Base-by-base conservation (phyloP, 192 early-diverging fungal genomes). In the Linnemannia elongata region DNA sequence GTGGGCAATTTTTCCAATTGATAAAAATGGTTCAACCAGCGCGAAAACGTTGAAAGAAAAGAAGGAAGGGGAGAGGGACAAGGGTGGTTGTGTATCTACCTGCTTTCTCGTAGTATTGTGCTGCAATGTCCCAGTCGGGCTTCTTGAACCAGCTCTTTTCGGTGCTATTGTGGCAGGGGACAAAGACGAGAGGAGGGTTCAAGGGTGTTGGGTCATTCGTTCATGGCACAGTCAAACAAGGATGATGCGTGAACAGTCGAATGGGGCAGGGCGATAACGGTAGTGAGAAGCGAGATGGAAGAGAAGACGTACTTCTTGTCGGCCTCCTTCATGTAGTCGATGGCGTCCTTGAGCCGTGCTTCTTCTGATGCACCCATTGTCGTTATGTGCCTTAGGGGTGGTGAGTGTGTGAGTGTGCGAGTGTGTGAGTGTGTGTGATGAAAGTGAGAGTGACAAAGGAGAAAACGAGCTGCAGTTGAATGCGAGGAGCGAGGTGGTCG, bases 51-150 rank as follows among this genome's bases (percentile, higher is more conserved):
- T 38, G 12, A 15, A 6, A n/a, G 33, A 7, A 27, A n/a, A 33
- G 30, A 38, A 6, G 27, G 33, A 45, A 33, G 57, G 75, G 42
- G 6, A 17, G 33, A 30, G 33, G 7, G 27, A 9, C 20, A 44
- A 57, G 70, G 45, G 22, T 66, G 42, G 57, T 49, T 66, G 27
- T 66, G 3, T 66, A 66, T 66, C 54, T 91, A 95, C 95, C 96
- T 81, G 96, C 96, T 81, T 90, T 91, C 79, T 96, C 94, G 72
- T 93, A 96, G 80, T 89, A 89, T 63, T 93, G 91, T 18, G 90
- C 93, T 52, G 95, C 95, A 44, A 92, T 82, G 81, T 96, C 96
- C 94, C 93, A 96, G 80, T 96, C 96, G 44, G 96, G 96, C 55
- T 94, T 95, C 75, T 90, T 88, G 76, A 94, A 94, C 54, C 89